These are phyloP conservation scores for Albugo candida DNA, from an alignment of 352 stramenopile species.

Conservation along the genomic window DNA sequence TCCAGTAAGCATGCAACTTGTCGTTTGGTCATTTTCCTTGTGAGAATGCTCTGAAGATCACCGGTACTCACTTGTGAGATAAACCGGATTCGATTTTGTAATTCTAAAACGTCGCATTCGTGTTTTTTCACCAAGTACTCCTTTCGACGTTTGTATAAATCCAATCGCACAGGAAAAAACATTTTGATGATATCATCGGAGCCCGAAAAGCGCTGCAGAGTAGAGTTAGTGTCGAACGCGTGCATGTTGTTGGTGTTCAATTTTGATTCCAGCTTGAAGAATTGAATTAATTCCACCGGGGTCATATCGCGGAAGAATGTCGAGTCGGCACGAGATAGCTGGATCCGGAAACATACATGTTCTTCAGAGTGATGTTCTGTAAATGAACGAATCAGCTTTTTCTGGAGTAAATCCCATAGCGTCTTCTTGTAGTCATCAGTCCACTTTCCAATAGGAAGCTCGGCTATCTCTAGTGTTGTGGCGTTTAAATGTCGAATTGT, in stretches of 20 bases:
- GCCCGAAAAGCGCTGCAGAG: conserved; percentile 84
- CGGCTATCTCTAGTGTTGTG: conserved; percentile 89
- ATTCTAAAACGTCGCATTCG: conserved; percentile 64
- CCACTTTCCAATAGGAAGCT: conserved; percentile 95
- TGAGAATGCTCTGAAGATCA: conserved; percentile 80
- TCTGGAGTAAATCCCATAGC: conserved; percentile 82
- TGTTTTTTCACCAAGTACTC: conserved; percentile 64
- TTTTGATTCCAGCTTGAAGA: conserved; percentile 88
- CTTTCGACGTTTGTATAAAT: conserved; percentile 77
- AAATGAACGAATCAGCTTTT: conserved; percentile 80
- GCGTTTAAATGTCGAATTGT: conserved; percentile 65
- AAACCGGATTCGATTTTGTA: conserved; percentile 95
- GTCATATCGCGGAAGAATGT: conserved; percentile 21
- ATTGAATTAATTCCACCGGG: conserved; percentile 44
- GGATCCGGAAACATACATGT: conserved; percentile 66
- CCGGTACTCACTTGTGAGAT: conserved; percentile 90
- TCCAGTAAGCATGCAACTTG: conserved; percentile 31
- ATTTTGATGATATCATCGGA: conserved; percentile 81
- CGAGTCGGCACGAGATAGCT: conserved; percentile 53
- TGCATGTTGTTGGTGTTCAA: conserved; percentile 97
- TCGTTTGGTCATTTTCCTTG: conserved; percentile 40
- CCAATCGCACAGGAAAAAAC: conserved; percentile 87
- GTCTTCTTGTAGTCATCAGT: conserved; percentile 98
- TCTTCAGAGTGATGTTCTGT: conserved; percentile 94
- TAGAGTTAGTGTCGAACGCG: conserved; percentile 83